Evolutionary conservation across 441 rosid species (phyloP), one percentile per base, ranked within the genome.

Genomic region (Biscutella auriculata): DNA sequence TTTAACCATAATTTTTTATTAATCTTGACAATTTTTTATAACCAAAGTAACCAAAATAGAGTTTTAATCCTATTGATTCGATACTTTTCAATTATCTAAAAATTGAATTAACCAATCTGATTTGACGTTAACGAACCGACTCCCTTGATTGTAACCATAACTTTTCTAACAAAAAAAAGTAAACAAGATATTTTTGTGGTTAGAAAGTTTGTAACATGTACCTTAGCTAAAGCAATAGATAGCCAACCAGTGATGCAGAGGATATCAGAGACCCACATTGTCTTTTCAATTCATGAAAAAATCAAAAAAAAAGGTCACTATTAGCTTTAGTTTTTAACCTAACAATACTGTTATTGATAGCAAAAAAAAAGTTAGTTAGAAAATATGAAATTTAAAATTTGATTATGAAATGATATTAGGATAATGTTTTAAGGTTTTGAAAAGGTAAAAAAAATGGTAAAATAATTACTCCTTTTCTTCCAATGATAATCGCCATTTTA

Each of bases 171-270:
- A 4, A 28, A 9, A 1, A 27, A 14, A 2, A 52, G n/a, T n/a
- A n/a, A n/a, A n/a, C n/a, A n/a, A n/a, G n/a, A n/a, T 27, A 26
- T 52, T 10, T 23, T 19, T 19, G 32, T 54, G 32, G 34, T 6
- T 19, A 29, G 5, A 36, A 27, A 32, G 5, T 10, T 25, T 51
- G 29, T 39, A 42, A 44, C n/a, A n/a, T n/a, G n/a, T 41, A 80
- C 94, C 83, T 82, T 57, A 1, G 85, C 63, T 41, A 77, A 68
- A 16, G 72, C 75, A 50, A 83, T 71, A 33, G 77, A 63, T 15
- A 81, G 67, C 90, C 95, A 85, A 27, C 85, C 87, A 6, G 41
- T 53, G 63, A 67, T 46, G 72, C 80, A 78, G 47, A 78, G 40
- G 32, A 72, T 12, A 34, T 79, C 76, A 12, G 88, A 70, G 41